Percentiles rank a stretch among this genome's conserved stretches.
Conservation (phyloP, 805 yeast genomes). For the Schwanniomyces sp. region DNA sequence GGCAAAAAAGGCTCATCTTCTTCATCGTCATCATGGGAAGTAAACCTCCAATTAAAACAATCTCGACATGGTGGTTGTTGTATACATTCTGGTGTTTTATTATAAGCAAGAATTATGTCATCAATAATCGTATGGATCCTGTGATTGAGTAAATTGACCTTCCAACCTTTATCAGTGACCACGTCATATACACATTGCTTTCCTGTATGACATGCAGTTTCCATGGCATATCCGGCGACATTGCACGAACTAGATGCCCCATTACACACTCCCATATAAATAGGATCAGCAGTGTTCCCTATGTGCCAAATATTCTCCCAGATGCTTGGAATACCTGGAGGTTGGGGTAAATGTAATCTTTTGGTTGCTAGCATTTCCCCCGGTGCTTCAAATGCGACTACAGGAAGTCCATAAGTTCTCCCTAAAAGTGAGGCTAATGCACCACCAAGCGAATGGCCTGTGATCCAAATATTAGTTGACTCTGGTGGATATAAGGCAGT, state of each 20-base stretch:
- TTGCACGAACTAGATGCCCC: conserved; percentile 91
- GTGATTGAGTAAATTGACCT: conserved; percentile 82
- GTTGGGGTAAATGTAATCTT: conserved; percentile 85
- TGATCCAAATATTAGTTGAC: conserved; percentile 74
- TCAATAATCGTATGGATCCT: conserved; percentile 89
- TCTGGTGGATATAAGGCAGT: conserved; percentile 60
- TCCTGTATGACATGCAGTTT: conserved; percentile 92
- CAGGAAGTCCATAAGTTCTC: conserved; percentile 87
- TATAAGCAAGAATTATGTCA: conserved; percentile 68
- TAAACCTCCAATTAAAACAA: conserved; percentile 85
- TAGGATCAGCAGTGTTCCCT: conserved; percentile 97
- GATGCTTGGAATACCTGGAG: conserved; percentile 82
- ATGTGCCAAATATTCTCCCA: conserved; percentile 90
- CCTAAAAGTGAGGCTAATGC: conserved; percentile 79
- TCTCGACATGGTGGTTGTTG: conserved; percentile 84
- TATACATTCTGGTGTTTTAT: conserved; percentile 72
- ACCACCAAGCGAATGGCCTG: conserved; percentile 96
- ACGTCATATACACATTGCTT: conserved; percentile 85
- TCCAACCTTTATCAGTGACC: conserved; percentile 89
- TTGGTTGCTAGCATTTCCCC: conserved; percentile 84
- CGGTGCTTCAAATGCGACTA: conserved; percentile 89
- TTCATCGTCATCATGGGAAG: conserved; percentile 46
- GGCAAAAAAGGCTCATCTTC: conserved; percentile 38
- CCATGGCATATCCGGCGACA: conserved; percentile 96
- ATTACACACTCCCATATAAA: conserved; percentile 93